Evolutionary conservation across 805 yeast genomes (phyloP).

Genomic region (Yarrowia sp.): DNA sequence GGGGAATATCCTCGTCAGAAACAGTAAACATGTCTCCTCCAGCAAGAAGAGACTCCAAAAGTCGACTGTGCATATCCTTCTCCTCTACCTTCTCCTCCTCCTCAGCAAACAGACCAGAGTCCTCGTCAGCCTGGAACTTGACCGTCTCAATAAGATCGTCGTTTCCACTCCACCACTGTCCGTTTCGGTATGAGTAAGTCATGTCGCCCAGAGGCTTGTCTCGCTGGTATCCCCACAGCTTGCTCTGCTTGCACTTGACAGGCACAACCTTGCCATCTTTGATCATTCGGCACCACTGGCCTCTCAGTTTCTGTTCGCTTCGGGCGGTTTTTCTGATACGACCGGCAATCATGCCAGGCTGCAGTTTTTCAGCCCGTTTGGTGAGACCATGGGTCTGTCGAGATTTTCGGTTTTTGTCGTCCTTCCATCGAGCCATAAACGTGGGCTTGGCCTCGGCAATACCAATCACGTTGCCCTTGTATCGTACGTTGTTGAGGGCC

Average conservation of each 20-base stretch:
- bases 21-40: not conserved
- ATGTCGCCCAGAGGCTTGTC: constrained; percentile 59
- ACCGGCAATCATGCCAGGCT: constrained; percentile 50
- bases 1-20: constrained; percentile 6
- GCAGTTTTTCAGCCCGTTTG: constrained; percentile 34
- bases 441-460: constrained; percentile 62
- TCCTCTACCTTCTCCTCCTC: constrained; percentile 42
- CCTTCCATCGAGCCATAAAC: constrained; percentile 51
- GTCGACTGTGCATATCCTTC: constrained; percentile 45
- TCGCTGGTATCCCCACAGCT: constrained; percentile 89
- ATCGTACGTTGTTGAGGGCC: constrained; percentile 67
- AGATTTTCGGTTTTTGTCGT: constrained; percentile 38
- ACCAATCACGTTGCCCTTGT: constrained; percentile 66
- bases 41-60: constrained; percentile 49
- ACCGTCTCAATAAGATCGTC: constrained; percentile 73
- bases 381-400: constrained; percentile 34
- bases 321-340: constrained; percentile 59
- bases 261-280: constrained; percentile 52
- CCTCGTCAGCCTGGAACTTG: constrained; percentile 28
- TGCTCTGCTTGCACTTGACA: constrained; percentile 64
- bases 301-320: constrained; percentile 44
- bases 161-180: constrained; percentile 76
- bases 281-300: constrained; percentile 59
- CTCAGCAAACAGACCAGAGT: constrained; percentile 29
- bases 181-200: constrained; percentile 59